These are phyloP conservation scores for Zygotorulaspora florentina DNA, from an alignment of 805 yeast genomes.

Conservation along the genomic window DNA sequence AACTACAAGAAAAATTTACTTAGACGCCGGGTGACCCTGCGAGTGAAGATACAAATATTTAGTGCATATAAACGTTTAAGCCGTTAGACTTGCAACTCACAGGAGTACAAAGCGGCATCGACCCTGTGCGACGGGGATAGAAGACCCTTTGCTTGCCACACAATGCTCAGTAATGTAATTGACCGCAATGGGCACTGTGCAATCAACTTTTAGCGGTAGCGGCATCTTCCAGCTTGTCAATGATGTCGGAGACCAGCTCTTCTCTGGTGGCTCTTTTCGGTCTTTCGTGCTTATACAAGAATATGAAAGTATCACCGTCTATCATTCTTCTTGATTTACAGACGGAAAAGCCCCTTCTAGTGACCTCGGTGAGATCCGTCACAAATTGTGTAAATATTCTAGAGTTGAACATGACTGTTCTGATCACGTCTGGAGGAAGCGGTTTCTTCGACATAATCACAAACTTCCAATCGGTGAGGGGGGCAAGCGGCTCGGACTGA, in stretches of 20 bases:
- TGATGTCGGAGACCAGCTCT: constrained; percentile 8
- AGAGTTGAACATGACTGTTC: constrained; percentile 15
- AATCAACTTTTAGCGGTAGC: not conserved
- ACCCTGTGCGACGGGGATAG: no score
- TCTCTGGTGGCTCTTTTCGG: constrained; percentile 6
- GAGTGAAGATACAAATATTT: no score
- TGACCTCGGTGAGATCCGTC: constrained; percentile 13
- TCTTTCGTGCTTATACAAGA: constrained; percentile 15
- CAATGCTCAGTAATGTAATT: not conserved
- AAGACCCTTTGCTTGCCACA: no score
- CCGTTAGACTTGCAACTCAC: no score
- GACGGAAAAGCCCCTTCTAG: constrained; percentile 12
- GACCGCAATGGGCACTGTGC: not conserved
- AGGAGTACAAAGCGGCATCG: no score
- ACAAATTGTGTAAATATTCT: constrained; percentile 22
- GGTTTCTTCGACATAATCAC: constrained; percentile 15
- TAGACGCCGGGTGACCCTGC: no score
- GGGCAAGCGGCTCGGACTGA: constrained; percentile 7
- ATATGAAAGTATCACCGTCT: constrained; percentile 21
- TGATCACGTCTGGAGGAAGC: constrained; percentile 12
- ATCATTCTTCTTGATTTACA: constrained; percentile 23
- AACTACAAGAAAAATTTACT: no score
- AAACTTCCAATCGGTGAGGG: constrained; percentile 18
- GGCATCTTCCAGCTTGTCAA: constrained; percentile 8
- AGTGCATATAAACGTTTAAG: no score